A percentile compares a stretch with the other conserved stretches of the same genome.
These are phyloP conservation scores for Babesia ovata DNA, from an alignment of 169 alveolate genomes.

Conservation along the genomic window DNA sequence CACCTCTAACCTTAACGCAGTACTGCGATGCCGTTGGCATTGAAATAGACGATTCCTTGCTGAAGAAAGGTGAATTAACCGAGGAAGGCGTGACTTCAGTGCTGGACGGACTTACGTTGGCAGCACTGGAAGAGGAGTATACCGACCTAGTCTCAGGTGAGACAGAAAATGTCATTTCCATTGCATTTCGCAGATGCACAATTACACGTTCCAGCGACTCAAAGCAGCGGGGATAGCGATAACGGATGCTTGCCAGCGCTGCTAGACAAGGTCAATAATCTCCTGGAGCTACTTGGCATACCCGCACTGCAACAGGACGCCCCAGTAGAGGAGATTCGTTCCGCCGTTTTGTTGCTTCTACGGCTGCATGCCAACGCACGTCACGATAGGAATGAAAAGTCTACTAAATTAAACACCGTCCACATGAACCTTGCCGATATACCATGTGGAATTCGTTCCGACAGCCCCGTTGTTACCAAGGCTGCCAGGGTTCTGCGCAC, in stretches of 20 bases:
- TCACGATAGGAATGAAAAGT: background rate
- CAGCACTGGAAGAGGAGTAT: constrained; percentile 35
- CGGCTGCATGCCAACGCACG: background rate
- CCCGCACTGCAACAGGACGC: constrained; percentile 27
- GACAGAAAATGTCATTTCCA: background rate
- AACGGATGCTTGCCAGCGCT: background rate
- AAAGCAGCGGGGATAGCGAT: background rate
- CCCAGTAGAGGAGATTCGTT: constrained; percentile 14
- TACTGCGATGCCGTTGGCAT: constrained; percentile 33
- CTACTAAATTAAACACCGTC: background rate
- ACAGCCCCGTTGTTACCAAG: background rate
- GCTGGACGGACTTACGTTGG: constrained; percentile 9
- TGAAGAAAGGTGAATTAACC: background rate
- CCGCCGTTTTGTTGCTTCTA: constrained; percentile 18
- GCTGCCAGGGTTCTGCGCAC: constrained; percentile 19
- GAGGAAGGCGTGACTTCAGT: background rate
- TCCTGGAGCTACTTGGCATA: constrained; percentile 23
- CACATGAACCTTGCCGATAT: background rate
- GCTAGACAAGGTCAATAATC: constrained; percentile 6
- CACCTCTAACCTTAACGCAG: background rate
- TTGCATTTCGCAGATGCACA: constrained; percentile 7
- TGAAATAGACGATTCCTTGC: constrained; percentile 7
- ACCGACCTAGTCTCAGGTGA: constrained; percentile 25
- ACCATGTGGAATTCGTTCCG: constrained; percentile 2
- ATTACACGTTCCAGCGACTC: background rate